Evolutionary conservation across 2,329 filamentous ascomycete genomes (phyloP).

Genomic region (Aspergillus uvarum): DNA sequence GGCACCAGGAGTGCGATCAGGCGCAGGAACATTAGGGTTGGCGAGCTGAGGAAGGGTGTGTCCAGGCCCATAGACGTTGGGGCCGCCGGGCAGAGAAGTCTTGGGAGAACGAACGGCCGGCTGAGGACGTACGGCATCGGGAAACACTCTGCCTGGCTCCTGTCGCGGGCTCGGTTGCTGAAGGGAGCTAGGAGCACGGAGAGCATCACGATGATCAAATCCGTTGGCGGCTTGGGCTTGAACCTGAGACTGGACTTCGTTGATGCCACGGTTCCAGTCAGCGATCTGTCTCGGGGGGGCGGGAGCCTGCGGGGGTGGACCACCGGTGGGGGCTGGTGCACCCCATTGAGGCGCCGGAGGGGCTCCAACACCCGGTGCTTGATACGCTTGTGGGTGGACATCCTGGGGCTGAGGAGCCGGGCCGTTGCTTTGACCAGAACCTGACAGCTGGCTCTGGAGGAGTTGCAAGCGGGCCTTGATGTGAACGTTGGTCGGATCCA

Average conservation of each 20-base stretch:
- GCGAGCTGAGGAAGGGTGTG: constrained; percentile 54
- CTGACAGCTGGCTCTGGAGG: constrained; percentile 73
- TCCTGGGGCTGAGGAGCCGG: constrained; percentile 80
- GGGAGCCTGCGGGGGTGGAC: constrained; percentile 55
- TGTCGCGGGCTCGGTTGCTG: constrained; percentile 75
- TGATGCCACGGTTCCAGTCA: constrained; percentile 67
- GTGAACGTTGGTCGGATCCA: constrained; percentile 89
- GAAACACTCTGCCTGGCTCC: constrained; percentile 68
- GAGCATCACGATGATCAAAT: constrained; percentile 74
- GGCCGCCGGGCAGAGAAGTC: constrained; percentile 53
- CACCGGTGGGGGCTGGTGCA: constrained; percentile 59
- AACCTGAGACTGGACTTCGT: constrained; percentile 68
- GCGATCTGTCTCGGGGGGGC: constrained; percentile 63
- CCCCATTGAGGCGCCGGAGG: constrained; percentile 89
- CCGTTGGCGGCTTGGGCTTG: constrained; percentile 61
- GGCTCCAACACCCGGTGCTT: constrained; percentile 75
- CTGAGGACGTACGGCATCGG: constrained; percentile 60
- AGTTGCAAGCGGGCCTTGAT: constrained; percentile 94
- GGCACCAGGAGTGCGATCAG: constrained; percentile 39
- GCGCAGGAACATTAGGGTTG: constrained; percentile 46
- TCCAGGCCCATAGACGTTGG: constrained; percentile 51
- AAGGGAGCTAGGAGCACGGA: constrained; percentile 66
- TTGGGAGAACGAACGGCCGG: constrained; percentile 62
- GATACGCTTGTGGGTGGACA: constrained; percentile 92
- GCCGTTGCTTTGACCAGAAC: constrained; percentile 66